Conservation (phyloP, 2,329 filamentous ascomycete genomes). For the Setomelanomma holmii region DNA sequence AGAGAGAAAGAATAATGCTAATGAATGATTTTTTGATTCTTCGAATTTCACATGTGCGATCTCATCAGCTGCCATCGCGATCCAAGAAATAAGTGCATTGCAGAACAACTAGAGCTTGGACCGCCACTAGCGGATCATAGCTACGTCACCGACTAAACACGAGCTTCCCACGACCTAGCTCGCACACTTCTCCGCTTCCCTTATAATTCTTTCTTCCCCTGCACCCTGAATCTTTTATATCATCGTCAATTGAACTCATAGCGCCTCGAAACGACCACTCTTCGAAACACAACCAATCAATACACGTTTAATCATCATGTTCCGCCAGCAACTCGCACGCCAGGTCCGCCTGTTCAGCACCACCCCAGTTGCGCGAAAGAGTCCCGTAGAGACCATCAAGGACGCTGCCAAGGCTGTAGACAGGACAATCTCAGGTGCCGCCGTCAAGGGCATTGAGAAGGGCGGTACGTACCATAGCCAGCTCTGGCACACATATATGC, state of each 20-base stretch:
- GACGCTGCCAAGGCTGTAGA: constrained; percentile 66
- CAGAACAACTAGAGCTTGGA: neutral
- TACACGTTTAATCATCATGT: constrained; percentile 48
- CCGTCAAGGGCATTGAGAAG: constrained; percentile 68
- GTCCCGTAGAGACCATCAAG: constrained; percentile 62
- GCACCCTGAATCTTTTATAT: constrained; percentile 7
- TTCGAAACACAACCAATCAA: constrained; percentile 6
- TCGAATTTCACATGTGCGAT: neutral
- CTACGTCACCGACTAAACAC: constrained; percentile 28
- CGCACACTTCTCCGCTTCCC: constrained; percentile 15
- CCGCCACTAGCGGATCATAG: constrained; percentile 17
- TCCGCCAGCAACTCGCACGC: constrained; percentile 53
- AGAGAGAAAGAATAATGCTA: neutral
- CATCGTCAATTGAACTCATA: constrained; percentile 7
- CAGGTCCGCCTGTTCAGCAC: constrained; percentile 63
- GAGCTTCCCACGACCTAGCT: neutral
- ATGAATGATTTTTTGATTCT: neutral
- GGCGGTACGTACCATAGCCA: constrained; percentile 60
- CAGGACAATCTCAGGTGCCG: constrained; percentile 60
- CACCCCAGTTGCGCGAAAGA: constrained; percentile 57
- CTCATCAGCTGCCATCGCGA: neutral
- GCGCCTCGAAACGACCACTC: neutral
- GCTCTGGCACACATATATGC: neutral
- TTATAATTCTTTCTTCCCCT: constrained; percentile 22
- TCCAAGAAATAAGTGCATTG: no score